Base-by-base conservation (phyloP, 2,329 filamentous ascomycete genomes). In the Nothophaeocryptopus gaeumannii region DNA sequence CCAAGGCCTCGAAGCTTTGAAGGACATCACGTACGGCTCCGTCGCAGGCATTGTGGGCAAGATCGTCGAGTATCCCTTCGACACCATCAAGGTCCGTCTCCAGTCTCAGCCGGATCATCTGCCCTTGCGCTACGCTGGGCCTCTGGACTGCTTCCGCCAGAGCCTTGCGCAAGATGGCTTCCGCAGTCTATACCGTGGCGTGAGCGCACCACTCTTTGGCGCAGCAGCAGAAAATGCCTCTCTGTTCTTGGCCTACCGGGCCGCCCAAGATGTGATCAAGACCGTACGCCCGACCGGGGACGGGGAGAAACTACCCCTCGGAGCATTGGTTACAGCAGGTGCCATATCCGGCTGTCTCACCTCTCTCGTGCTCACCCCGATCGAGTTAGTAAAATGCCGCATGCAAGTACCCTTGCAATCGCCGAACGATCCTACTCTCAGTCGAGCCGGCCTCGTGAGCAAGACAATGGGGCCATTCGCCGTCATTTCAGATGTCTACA, bases 311-410 rank as follows among this genome's bases (percentile, higher is more conserved):
- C 74, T 97, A 1, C 85, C 90, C 0, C 79, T 96, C n/a, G 72
- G 79, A 1, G 85, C 84, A 1, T 78, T 97, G 12, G 81, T 89
- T 68, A 73, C 83, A 44, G 95, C 89, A 13, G 93, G 93, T 39
- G 92, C 88, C 41, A 85, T 89, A 50, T 86, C 91, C 1, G 93
- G 93, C 31, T 86, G 88, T 34, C 87, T 96, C 63, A 95, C 93
- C 0, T 96, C 89, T 0, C 78, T 96, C 40, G 83, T 96, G 30
- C 81, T 99, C 54, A 99, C 93, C 0, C 93, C 93, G 0, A 89
- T 99, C 59, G 93, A 99, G 73, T 81, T 99, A 45, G 88, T 99
- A 67, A 99, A 99, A 73, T 99, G 93, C 80, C 95, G 93, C 72
- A 95, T 99, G 74, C 93, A 99, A 70, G 91, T 92, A 1, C 89